A percentile compares a stretch with the other conserved stretches of the same genome.
phyloP scores from a whole-genome alignment of 768 basidiomycete species.

The Boletus huronensis region DNA sequence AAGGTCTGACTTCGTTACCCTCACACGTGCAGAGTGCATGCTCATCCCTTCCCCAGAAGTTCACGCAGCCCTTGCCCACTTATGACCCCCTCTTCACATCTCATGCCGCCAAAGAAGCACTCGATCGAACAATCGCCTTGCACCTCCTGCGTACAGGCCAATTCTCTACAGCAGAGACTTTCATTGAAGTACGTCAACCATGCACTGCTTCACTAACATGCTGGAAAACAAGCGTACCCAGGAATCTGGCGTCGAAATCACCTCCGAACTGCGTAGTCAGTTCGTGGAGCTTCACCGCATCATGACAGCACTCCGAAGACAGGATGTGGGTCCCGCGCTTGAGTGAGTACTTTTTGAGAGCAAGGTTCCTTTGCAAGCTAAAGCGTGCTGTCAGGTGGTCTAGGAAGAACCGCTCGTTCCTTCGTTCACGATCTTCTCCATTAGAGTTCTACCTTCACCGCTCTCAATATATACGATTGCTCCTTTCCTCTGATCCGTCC shows the following conservation, averaged over 20 bases:
- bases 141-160: constrained; percentile 82
- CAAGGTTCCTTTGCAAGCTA: background rate
- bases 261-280: constrained; percentile 46
- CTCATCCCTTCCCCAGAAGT: constrained; percentile 44
- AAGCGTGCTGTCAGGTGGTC: constrained; percentile 65
- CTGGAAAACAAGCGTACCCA: constrained; percentile 24
- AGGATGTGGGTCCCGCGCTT: constrained; percentile 76
- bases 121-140: constrained; percentile 67
- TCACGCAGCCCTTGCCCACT: constrained; percentile 56
- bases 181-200: constrained; percentile 54
- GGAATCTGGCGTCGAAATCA: constrained; percentile 66
- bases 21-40: background rate
- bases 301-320: constrained; percentile 58
- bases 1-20: constrained; percentile 55
- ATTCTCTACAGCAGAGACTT: constrained; percentile 71
- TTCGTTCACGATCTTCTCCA: constrained; percentile 67
- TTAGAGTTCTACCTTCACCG: constrained; percentile 90
- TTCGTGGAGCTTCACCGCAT: constrained; percentile 74
- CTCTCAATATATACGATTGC: constrained; percentile 81
- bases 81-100: constrained; percentile 68
- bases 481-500: constrained; percentile 60
- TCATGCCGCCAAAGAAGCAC: constrained; percentile 50
- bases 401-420: constrained; percentile 56
- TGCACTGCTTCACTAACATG: constrained; percentile 1
- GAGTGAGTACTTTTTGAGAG: constrained; percentile 44